Base-by-base conservation (phyloP, 2,329 filamentous ascomycete genomes). In the Cladosporium halotolerans region DNA sequence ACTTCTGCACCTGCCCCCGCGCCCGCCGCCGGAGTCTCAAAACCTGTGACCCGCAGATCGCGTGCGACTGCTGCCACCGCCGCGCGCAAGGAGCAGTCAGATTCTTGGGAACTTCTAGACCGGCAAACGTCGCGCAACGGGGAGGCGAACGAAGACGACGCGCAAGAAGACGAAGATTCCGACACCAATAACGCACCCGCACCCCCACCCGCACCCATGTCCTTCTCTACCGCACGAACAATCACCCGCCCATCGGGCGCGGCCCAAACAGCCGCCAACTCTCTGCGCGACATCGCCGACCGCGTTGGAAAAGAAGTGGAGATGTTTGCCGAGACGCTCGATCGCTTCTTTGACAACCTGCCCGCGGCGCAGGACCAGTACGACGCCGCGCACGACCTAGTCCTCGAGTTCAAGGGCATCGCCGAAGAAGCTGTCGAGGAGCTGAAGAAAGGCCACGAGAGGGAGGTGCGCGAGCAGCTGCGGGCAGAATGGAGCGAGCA, bases 231-330 rank as follows among this genome's bases (percentile, higher is more conserved):
- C 19, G 42, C 50, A 33, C 28, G 19, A 11, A 53, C 60, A 81
- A 81, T 43, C 19, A 47, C 43, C 34, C 18, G 14, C 13, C 46
- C 59, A 81, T 81, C 32, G 23, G 48, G 48, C 40, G 48, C 48
- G 10, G 40, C 41, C 13, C 48, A 51, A 32, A 51, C 40, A 4
- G 48, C 48, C 40, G 41, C 48, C 13, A 41, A 51, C 40, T 51
- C 48, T 14, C 72, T 86, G 58, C 81, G 81, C 66, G 77, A 80
- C 58, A 82, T 83, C 61, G 83, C 82, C 56, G 81, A 88, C 60
- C 79, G 81, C 41, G 83, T 88, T 32, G 86, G 87, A 47, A 82
- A 84, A 57, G 89, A 96, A 70, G 88, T 95, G 55, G 89, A 96
- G 72, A 79, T 83, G 42, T 96, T 96, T 66, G 90, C 91, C 36